Evolutionary conservation across 2,329 filamentous ascomycete genomes (phyloP).

Genomic region (Chrysoporthe cubensis): DNA sequence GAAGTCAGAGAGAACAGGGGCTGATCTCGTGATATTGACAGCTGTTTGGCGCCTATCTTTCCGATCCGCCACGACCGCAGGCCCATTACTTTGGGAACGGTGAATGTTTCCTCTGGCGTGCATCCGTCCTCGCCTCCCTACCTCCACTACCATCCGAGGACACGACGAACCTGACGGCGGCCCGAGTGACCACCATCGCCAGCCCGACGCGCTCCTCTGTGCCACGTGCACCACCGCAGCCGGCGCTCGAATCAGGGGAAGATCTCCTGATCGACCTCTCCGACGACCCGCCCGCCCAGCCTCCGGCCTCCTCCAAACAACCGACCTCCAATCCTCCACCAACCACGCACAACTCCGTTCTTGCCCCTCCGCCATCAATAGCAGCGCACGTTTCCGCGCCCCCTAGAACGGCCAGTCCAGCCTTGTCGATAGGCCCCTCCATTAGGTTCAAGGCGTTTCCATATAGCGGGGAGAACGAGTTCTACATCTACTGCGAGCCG

Average conservation of each 20-base stretch:
- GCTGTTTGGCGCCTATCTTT: constrained; percentile 93
- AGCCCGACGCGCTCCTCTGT: constrained; percentile 31
- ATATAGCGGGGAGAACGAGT: constrained; percentile 95
- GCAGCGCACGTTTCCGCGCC: neutral
- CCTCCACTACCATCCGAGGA: constrained; percentile 70
- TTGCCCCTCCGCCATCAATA: constrained; percentile 3
- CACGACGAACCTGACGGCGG: constrained; percentile 46
- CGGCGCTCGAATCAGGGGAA: constrained; percentile 39
- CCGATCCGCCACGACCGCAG: constrained; percentile 80
- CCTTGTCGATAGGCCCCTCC: constrained; percentile 65
- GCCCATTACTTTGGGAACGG: constrained; percentile 93
- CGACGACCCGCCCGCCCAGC: constrained; percentile 32
- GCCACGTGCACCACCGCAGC: constrained; percentile 27
- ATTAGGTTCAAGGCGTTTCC: constrained; percentile 98
- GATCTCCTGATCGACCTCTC: constrained; percentile 26
- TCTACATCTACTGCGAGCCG: constrained; percentile 90
- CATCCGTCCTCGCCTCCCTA: constrained; percentile 66
- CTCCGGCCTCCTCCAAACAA: constrained; percentile 13
- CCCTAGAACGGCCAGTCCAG: constrained; percentile 31
- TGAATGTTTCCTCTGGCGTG: constrained; percentile 92
- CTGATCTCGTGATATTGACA: constrained; percentile 35
- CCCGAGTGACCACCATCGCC: constrained; percentile 48
- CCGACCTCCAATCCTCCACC: neutral
- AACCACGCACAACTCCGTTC: neutral
- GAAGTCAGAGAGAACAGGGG: neutral